phyloP scores from a whole-genome alignment of 352 stramenopile genomes.

The Pythium brassicae region DNA sequence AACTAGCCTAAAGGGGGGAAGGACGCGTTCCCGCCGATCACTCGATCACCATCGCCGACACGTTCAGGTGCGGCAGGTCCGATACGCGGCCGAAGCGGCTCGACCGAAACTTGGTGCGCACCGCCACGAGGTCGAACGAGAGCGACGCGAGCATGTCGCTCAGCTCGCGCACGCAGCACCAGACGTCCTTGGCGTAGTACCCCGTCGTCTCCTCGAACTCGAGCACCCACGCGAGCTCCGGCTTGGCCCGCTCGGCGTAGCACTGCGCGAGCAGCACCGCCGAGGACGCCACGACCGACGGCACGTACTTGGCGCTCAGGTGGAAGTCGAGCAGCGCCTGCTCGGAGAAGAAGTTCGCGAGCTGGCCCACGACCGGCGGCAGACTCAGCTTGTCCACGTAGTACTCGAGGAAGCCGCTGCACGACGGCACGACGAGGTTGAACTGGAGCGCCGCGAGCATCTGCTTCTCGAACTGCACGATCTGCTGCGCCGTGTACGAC shows the following conservation, averaged over 20 bases:
- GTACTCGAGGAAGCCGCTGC: conserved; percentile 94
- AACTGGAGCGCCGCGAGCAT: conserved; percentile 96
- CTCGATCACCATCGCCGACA: conserved; percentile 13
- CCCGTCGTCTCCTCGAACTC: conserved; percentile 44
- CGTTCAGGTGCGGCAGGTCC: conserved; percentile 15
- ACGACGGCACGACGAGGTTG: conserved; percentile 94
- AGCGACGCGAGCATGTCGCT: conserved; percentile 30
- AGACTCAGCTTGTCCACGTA: conserved; percentile 87
- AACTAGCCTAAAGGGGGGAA: background rate
- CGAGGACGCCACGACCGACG: conserved; percentile 42
- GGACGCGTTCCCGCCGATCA: no score
- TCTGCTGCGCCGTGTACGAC: conserved; percentile 88
- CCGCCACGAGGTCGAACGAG: conserved; percentile 33
- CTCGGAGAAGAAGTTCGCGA: conserved; percentile 62
- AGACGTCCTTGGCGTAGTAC: conserved; percentile 33
- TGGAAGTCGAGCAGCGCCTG: conserved; percentile 52
- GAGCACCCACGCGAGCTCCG: conserved; percentile 39
- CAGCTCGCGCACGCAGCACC: conserved; percentile 33
- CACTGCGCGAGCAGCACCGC: conserved; percentile 46
- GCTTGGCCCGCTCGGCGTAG: conserved; percentile 36
- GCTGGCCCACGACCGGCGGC: conserved; percentile 28
- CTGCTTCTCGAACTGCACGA: conserved; percentile 88
- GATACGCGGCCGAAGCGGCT: conserved; percentile 13
- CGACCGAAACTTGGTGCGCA: conserved; percentile 39
- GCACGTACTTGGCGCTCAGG: conserved; percentile 39